A percentile compares a stretch with the other conserved stretches of the same genome.
phyloP scores from a whole-genome alignment of 176 grass and related monocot species.

The Carex kokanica region DNA sequence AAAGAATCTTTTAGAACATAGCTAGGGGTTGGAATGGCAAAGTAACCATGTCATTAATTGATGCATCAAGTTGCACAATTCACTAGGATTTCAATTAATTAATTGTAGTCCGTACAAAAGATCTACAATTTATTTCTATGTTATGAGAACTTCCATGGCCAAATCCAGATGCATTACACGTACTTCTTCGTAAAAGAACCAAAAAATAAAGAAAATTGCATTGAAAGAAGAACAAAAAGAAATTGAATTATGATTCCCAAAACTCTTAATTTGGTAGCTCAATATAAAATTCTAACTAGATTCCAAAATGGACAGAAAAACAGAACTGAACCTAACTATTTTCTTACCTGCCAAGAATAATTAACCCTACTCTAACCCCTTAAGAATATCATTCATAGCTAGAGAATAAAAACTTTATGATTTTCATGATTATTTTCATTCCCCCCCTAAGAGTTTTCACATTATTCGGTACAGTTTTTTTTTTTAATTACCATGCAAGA shows the following conservation, averaged over 20 bases:
- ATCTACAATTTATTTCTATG: background rate
- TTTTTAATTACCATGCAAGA: conserved; percentile 2
- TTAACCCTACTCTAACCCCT: conserved; percentile 15
- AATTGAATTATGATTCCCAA: conserved; percentile 16
- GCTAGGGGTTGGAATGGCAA: background rate
- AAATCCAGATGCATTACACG: conserved; percentile 1
- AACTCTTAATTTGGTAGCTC: background rate
- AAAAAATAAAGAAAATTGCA: background rate
- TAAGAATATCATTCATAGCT: background rate
- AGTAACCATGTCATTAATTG: conserved; percentile 15
- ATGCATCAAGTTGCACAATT: background rate
- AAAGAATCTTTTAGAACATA: background rate
- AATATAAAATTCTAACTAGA: conserved; percentile 2
- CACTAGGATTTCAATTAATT: conserved; percentile 12
- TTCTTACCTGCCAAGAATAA: conserved; percentile 8
- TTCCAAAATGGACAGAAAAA: conserved; percentile 6
- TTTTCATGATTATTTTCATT: background rate
- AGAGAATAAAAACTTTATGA: background rate
- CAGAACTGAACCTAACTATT: conserved; percentile 15
- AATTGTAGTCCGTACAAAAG: background rate
- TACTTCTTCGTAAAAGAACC: background rate
- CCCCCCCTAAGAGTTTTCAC: background rate
- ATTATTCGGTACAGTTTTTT: conserved; percentile 11
- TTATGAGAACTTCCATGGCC: background rate
- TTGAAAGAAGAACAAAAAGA: background rate